These are phyloP conservation scores for Haplographium delicatum DNA, from an alignment of 495 filamentous ascomycete genomes.

Conservation along the genomic window DNA sequence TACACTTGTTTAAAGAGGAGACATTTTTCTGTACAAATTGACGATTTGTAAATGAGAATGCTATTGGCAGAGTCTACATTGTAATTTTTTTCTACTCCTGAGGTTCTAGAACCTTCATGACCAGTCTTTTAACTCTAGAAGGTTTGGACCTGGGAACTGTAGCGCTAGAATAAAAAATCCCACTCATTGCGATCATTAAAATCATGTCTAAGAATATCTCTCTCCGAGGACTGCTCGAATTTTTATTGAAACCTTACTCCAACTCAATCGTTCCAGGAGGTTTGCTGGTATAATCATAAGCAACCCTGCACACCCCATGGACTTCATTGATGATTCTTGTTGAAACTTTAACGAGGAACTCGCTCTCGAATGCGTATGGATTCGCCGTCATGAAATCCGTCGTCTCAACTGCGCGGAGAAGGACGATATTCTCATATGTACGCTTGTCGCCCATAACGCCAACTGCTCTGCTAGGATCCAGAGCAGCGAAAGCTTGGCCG, in stretches of 20 bases:
- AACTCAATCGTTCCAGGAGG: conserved; percentile 76
- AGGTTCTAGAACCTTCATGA: no score
- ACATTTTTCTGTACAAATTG: no score
- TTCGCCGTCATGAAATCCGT: conserved; percentile 77
- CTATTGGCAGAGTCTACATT: no score
- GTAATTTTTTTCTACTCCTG: no score
- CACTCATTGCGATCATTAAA: no score
- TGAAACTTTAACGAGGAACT: conserved; percentile 64
- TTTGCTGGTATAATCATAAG: conserved; percentile 66
- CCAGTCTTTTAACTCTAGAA: no score
- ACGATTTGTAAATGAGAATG: no score
- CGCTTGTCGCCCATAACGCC: conserved; percentile 78
- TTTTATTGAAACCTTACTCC: conserved; percentile 40
- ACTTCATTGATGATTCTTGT: conserved; percentile 83
- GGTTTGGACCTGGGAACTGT: no score
- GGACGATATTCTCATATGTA: conserved; percentile 50
- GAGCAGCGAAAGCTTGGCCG: conserved; percentile 76
- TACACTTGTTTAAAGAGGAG: no score
- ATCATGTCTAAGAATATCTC: no score
- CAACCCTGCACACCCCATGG: conserved; percentile 48
- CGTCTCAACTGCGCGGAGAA: conserved; percentile 69
- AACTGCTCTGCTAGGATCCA: conserved; percentile 67
- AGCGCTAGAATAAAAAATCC: no score
- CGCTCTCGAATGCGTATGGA: conserved; percentile 58
- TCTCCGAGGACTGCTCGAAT: no score